Evolutionary conservation across 2,329 filamentous ascomycete species (phyloP).

Genomic region (Fusarium sp.): DNA sequence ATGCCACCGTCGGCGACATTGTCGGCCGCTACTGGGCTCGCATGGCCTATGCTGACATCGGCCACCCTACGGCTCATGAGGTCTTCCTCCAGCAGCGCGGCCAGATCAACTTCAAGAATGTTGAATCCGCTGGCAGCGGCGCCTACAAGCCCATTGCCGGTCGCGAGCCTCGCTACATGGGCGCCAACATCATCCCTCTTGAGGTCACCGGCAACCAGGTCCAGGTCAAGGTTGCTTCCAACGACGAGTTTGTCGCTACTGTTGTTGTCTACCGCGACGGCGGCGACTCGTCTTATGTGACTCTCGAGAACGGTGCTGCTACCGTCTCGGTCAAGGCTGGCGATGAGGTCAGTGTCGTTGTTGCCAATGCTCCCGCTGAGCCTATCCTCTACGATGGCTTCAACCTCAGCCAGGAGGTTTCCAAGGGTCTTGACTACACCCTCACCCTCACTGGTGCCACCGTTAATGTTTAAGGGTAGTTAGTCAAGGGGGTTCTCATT

Average conservation of each 20-base stretch:
- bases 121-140: constrained; percentile 50
- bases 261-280: constrained; percentile 50
- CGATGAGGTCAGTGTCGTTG: constrained; percentile 56
- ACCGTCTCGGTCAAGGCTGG: constrained; percentile 47
- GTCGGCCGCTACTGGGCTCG: constrained; percentile 61
- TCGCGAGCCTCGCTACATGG: constrained; percentile 58
- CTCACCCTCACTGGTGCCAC: constrained; percentile 48
- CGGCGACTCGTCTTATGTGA: constrained; percentile 49
- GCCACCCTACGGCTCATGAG: constrained; percentile 52
- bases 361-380: constrained; percentile 57
- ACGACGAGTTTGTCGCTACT: constrained; percentile 52
- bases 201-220: constrained; percentile 47
- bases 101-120: constrained; percentile 53
- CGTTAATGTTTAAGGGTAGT: constrained; percentile 11
- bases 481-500: background rate
- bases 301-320: constrained; percentile 48
- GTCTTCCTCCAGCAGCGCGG: constrained; percentile 50
- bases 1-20: constrained; percentile 50
- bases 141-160: constrained; percentile 55
- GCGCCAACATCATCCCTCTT: constrained; percentile 59
- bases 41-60: constrained; percentile 63
- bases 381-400: constrained; percentile 57
- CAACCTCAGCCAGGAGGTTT: constrained; percentile 49
- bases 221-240: constrained; percentile 48
- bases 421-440: constrained; percentile 52